These are phyloP conservation scores for Hypomyces rosellus DNA, from an alignment of 2,329 filamentous ascomycete species.

Conservation along the genomic window DNA sequence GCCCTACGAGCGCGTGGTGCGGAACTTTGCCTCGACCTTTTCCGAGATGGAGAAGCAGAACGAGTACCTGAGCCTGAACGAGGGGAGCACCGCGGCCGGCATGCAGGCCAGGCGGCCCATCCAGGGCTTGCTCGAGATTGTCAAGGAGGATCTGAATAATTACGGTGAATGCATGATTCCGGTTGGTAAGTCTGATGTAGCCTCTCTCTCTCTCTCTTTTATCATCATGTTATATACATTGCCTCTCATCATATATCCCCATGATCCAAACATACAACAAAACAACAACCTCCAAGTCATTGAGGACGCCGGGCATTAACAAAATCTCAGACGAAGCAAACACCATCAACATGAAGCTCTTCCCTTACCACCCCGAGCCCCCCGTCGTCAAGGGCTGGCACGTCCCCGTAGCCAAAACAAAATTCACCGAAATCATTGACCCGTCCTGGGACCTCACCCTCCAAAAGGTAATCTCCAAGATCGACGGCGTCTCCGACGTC, in stretches of 20 bases:
- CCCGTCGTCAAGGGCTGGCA: slow-evolving; percentile 80
- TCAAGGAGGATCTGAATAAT: slow-evolving; percentile 85
- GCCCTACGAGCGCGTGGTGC: slow-evolving; percentile 77
- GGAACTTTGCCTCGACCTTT: slow-evolving; percentile 79
- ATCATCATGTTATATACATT: not conserved
- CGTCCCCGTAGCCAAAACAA: slow-evolving; percentile 73
- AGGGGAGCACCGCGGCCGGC: slow-evolving; percentile 29
- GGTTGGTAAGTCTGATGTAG: slow-evolving; percentile 60
- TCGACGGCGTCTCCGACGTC: slow-evolving; percentile 88
- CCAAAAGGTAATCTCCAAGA: slow-evolving; percentile 71
- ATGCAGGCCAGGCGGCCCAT: slow-evolving; percentile 57
- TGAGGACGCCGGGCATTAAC: not conserved
- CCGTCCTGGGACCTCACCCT: slow-evolving; percentile 71
- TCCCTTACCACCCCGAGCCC: slow-evolving; percentile 73
- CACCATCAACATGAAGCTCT: slow-evolving; percentile 93
- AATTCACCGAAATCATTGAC: slow-evolving; percentile 57
- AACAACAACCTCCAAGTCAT: not conserved
- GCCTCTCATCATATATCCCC: not conserved
- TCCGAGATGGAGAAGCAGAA: slow-evolving; percentile 88
- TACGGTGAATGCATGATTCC: slow-evolving; percentile 99
- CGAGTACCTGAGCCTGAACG: slow-evolving; percentile 66
- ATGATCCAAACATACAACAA: too few relatives aligned
- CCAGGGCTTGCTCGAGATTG: slow-evolving; percentile 74
- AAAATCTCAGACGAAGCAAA: slow-evolving; percentile 69
- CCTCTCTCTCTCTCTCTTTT: not conserved